Percentiles rank a stretch among this genome's conserved stretches.
Evolutionary conservation across 768 basidiomycete genomes (phyloP).

Genomic region (Cystofilobasidium macerans): DNA sequence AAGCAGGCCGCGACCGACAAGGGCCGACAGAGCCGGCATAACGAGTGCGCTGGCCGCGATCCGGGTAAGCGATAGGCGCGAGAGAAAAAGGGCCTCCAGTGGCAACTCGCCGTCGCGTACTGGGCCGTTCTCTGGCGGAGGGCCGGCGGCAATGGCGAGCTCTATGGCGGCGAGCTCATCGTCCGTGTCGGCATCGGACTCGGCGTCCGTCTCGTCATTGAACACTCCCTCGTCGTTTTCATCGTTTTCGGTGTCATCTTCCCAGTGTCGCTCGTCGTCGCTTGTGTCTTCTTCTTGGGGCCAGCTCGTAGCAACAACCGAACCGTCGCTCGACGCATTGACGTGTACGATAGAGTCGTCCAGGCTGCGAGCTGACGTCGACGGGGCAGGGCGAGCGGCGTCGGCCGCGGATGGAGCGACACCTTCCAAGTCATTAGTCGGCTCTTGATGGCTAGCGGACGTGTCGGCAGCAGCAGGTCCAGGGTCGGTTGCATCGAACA

Average conservation of each 20-base stretch:
- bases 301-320: not conserved
- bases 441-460: too few relatives aligned
- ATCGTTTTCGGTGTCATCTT: constrained; percentile 5
- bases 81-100: constrained; percentile 1
- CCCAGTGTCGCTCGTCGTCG: constrained; percentile 1
- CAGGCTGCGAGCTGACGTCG: not conserved
- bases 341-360: not conserved
- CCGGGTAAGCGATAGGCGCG: not conserved
- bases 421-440: too few relatives aligned
- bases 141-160: constrained; percentile 7
- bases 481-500: not conserved
- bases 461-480: too few relatives aligned
- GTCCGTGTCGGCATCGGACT: constrained; percentile 3
- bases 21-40: constrained; percentile 4
- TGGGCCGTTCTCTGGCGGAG: not conserved
- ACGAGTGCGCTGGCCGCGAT: not conserved
- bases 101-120: not conserved
- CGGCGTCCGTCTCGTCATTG: constrained; percentile 24
- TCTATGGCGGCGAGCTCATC: constrained; percentile 15
- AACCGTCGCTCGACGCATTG: not conserved
- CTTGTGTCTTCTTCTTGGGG: not conserved
- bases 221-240: constrained; percentile 19
- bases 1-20: not conserved
- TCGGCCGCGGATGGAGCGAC: too few relatives aligned
- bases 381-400: not conserved